Base-by-base conservation (phyloP, 768 basidiomycete species). In the Phylloporus scabripes region DNA sequence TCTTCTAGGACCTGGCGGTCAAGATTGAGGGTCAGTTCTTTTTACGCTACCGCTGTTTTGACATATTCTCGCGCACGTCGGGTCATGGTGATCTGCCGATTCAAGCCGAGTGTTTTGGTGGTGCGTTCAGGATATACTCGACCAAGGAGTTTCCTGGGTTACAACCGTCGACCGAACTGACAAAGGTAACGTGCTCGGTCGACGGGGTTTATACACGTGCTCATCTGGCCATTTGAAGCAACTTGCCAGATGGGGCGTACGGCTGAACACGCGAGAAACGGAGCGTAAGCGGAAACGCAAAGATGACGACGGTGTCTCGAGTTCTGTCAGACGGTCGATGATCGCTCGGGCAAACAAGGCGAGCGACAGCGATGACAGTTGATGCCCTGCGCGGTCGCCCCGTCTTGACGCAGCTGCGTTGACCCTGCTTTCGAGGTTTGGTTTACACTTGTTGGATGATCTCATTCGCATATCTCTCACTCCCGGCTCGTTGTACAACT, bases 61-160 rank as follows among this genome's bases (percentile, higher is more conserved):
- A 85, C 62, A 69, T 87, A 64, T 75, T 64, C 70, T 77, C 58
- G 43, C 58, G 49, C 53, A 59, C 51, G 42, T 59, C 51, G 68
- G 48, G 62, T 45, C 40, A 58, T 50, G 39, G 58, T 10, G 65
- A 67, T 34, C 55, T 67, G 2, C 74, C 75, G 12, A 67, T 84
- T 18, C 74, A 82, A 55, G 77, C 83, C n/a, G 82, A 87, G 54
- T 73, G 77, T 41, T 82, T 76, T 51, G 83, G 86, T 4, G 82
- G 81, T 0, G 61, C 76, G 8, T 87, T 87, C 70, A 75, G 73
- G 57, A 78, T 87, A 15, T 85, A 83, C 59, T 82, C 83, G 17
- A 85, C 86, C 1, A 81, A 85, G 53, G 81, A 83, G 65, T 87
- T 87, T 62, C 86, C 85, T 1, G 85, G 86, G 1, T 60, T 87